A percentile compares a stretch with the other conserved stretches of the same genome.
These are phyloP conservation scores for Aspergillus texensis DNA, from an alignment of 2,329 filamentous ascomycete species.

Conservation along the genomic window DNA sequence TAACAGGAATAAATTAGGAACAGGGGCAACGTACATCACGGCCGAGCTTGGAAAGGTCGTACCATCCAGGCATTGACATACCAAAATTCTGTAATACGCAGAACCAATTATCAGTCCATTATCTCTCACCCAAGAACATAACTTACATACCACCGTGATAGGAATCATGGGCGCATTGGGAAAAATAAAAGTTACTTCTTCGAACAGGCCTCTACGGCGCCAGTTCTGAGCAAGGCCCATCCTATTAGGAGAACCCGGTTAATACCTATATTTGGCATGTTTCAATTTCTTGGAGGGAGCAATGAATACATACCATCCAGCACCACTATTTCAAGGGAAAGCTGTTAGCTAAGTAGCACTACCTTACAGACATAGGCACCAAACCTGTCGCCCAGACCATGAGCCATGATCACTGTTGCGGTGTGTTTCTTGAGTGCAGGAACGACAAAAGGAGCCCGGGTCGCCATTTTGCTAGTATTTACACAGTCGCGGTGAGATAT, in stretches of 20 bases:
- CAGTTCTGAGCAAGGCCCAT: constrained; percentile 83
- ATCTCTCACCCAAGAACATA: background rate
- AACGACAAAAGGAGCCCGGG: constrained; percentile 66
- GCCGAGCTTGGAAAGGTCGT: constrained; percentile 51
- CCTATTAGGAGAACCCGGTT: constrained; percentile 41
- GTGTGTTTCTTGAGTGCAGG: constrained; percentile 83
- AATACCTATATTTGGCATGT: background rate
- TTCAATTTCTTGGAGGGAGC: background rate
- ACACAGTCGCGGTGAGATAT: background rate
- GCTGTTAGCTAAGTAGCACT: background rate
- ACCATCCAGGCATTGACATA: constrained; percentile 75
- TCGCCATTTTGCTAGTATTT: constrained; percentile 41
- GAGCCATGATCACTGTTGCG: constrained; percentile 90
- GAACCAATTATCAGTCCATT: background rate
- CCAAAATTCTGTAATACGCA: constrained; percentile 64
- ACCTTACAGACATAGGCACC: constrained; percentile 16
- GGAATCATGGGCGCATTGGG: constrained; percentile 87
- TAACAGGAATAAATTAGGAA: constrained; percentile 5
- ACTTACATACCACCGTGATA: constrained; percentile 68
- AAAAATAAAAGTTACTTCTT: constrained; percentile 91
- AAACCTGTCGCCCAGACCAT: constrained; percentile 89
- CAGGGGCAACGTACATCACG: constrained; percentile 36
- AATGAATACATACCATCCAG: constrained; percentile 45
- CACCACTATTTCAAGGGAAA: constrained; percentile 42
- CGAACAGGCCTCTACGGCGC: constrained; percentile 75